phyloP scores from a whole-genome alignment of 768 basidiomycete genomes.

The Mycena filopes region DNA sequence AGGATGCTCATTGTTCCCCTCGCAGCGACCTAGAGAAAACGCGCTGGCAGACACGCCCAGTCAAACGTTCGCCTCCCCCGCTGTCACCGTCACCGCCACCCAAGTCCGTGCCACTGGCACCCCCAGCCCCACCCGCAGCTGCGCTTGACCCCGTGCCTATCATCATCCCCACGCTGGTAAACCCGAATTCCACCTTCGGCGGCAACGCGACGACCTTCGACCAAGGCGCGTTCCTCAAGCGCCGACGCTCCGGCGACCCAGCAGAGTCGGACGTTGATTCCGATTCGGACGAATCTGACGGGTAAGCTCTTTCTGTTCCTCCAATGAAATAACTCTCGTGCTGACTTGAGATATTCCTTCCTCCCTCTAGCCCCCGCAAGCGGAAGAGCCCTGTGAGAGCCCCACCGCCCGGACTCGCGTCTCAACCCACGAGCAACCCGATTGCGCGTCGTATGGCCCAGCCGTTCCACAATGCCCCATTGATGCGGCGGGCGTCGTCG shows the following conservation, averaged over 20 bases:
- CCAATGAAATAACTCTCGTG: neutral
- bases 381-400: too few relatives aligned
- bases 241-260: conserved; percentile 2
- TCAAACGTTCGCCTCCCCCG: neutral
- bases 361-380: too few relatives aligned
- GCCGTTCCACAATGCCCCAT: neutral
- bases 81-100: neutral
- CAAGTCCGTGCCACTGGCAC: neutral
- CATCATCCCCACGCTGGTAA: neutral
- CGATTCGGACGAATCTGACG: conserved; percentile 4
- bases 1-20: neutral
- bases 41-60: neutral
- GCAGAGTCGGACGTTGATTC: neutral
- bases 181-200: neutral
- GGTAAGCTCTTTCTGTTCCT: neutral
- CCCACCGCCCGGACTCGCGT: neutral
- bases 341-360: neutral
- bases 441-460: neutral
- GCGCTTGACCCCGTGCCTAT: neutral
- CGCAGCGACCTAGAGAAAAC: neutral
- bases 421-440: neutral
- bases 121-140: neutral
- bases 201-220: conserved; percentile 3
- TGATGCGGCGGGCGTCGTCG: neutral
- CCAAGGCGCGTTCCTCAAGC: conserved; percentile 22